These are phyloP conservation scores for Sextonia rubra DNA, from an alignment of 164 flowering plant genomes.

Conservation along the genomic window DNA sequence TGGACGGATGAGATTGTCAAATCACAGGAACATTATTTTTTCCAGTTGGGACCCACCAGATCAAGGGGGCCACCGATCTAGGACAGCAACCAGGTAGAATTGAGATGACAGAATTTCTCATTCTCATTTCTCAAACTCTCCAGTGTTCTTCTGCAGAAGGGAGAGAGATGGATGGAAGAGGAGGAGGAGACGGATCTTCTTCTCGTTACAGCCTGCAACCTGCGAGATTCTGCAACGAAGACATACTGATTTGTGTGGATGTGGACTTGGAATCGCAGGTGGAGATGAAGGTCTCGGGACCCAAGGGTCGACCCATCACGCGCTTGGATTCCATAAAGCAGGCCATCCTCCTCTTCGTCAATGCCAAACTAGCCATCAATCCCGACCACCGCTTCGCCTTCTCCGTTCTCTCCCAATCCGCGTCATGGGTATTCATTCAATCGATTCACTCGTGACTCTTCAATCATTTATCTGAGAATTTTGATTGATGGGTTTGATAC, in stretches of 20 bases:
- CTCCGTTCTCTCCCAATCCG: constrained; percentile 54
- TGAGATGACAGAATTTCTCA: too few relatives aligned
- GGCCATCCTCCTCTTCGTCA: constrained; percentile 67
- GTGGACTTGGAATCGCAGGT: constrained; percentile 52
- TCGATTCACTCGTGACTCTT: too few relatives aligned
- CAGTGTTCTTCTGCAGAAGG: background rate
- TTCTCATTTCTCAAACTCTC: too few relatives aligned
- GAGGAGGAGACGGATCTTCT: constrained; percentile 23
- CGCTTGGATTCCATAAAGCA: constrained; percentile 83
- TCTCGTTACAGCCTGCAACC: constrained; percentile 27
- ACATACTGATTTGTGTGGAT: constrained; percentile 84
- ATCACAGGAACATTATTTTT: too few relatives aligned
- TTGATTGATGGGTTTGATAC: too few relatives aligned
- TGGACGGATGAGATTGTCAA: too few relatives aligned
- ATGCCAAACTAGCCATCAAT: constrained; percentile 73
- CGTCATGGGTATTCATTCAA: constrained; percentile 54
- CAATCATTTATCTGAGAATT: too few relatives aligned
- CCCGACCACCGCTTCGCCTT: constrained; percentile 89
- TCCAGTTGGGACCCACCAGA: too few relatives aligned
- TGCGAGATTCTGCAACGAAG: constrained; percentile 47
- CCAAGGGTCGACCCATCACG: constrained; percentile 65
- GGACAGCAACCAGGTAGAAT: too few relatives aligned
- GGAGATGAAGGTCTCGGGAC: constrained; percentile 73
- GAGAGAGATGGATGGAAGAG: constrained; percentile 9
- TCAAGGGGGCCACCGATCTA: too few relatives aligned